These are phyloP conservation scores for Heterococcus sp. DNA, from an alignment of 108 stramenopile species.

Conservation along the genomic window DNA sequence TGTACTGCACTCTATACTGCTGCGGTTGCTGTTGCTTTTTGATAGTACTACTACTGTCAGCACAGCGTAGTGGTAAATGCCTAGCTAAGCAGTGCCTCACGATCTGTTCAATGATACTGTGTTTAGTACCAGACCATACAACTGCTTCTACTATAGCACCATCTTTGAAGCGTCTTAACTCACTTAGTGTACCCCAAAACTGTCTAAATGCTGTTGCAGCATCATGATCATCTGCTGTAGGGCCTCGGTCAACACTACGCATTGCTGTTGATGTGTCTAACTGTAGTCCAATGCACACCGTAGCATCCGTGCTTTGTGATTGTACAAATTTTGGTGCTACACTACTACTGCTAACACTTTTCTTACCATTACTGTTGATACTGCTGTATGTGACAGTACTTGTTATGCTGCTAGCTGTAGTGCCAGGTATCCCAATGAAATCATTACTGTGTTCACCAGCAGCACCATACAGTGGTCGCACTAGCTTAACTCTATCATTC, in stretches of 20 bases:
- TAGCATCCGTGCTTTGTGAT: no score
- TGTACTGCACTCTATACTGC: slow-evolving; percentile 5
- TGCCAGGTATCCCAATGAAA: slow-evolving; percentile 4
- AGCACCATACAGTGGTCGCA: slow-evolving; percentile 16
- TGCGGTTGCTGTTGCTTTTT: neutral
- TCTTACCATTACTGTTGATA: no score
- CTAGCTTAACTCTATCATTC: no score
- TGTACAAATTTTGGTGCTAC: no score
- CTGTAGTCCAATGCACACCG: slow-evolving; percentile 19
- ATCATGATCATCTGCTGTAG: slow-evolving; percentile 14
- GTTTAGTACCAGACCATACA: slow-evolving; percentile 16
- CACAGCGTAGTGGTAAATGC: slow-evolving; percentile 19
- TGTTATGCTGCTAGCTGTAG: neutral
- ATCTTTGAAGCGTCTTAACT: slow-evolving; percentile 40
- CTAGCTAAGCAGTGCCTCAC: slow-evolving; percentile 23
- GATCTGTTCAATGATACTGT: neutral
- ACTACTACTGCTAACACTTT: no score
- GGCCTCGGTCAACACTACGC: slow-evolving; percentile 27
- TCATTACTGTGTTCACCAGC: slow-evolving; percentile 12
- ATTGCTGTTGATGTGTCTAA: slow-evolving; percentile 5
- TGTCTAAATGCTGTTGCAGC: slow-evolving; percentile 22
- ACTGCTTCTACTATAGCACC: slow-evolving; percentile 41
- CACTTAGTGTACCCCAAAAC: slow-evolving; percentile 29
- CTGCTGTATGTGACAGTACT: no score
- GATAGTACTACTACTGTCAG: neutral